Evolutionary conservation across 2,329 filamentous ascomycete genomes (phyloP).

Genomic region (Diaporthe amygdali): DNA sequence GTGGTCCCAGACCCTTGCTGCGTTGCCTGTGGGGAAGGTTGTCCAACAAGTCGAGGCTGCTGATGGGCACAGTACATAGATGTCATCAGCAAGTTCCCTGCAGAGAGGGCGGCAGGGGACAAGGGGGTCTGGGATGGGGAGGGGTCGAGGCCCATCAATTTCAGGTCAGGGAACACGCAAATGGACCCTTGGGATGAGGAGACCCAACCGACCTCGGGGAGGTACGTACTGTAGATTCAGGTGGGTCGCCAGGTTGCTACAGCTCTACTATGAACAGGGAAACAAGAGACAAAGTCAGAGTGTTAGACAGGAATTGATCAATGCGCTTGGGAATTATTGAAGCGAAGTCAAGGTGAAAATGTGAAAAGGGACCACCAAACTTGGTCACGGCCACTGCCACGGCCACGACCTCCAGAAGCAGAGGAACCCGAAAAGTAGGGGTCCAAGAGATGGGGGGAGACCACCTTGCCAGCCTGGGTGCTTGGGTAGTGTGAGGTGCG

Average conservation of each 20-base stretch:
- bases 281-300: not conserved
- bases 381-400: not conserved
- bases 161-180: slow-evolving; percentile 2
- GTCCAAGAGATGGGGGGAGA: slow-evolving; percentile 9
- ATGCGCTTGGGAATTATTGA: not conserved
- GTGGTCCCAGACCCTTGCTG: slow-evolving; percentile 15
- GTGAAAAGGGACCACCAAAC: not conserved
- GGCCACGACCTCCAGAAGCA: not conserved
- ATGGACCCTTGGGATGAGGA: not conserved
- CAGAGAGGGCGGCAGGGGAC: not conserved
- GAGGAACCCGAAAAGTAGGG: slow-evolving; percentile 11
- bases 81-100: slow-evolving; percentile 15
- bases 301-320: not conserved
- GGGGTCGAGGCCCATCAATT: not conserved
- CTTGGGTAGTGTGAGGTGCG: not conserved
- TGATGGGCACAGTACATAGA: not conserved
- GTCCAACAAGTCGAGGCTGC: slow-evolving; percentile 13
- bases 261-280: not conserved
- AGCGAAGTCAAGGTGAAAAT: not conserved
- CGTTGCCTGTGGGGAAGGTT: slow-evolving; percentile 7
- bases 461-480: not conserved
- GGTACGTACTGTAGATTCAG: not conserved
- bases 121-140: not conserved
- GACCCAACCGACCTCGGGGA: not conserved
- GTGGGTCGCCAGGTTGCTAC: not conserved